Evolutionary conservation across 2,329 filamentous ascomycete genomes (phyloP).

Genomic region (Myriosclerotinia curreyana): DNA sequence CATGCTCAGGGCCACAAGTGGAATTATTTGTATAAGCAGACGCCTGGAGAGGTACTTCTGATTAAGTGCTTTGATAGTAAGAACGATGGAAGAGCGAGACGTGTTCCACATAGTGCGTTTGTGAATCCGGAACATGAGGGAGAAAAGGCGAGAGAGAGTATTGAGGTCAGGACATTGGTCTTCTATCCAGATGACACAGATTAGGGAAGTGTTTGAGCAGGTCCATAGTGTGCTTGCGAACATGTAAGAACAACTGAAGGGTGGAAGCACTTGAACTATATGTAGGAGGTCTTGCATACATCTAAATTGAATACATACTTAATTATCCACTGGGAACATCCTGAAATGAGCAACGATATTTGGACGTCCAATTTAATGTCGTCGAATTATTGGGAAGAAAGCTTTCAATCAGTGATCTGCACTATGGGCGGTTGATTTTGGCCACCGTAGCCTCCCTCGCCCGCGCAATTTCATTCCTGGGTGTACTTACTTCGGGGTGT

Average conservation of each 20-base stretch:
- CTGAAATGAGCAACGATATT: too few species aligned
- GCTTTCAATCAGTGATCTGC: too few species aligned
- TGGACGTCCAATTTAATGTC: too few species aligned
- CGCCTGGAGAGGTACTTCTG: conserved; percentile 52
- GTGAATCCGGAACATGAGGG: conserved; percentile 46
- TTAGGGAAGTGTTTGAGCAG: not conserved
- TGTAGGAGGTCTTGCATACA: too few species aligned
- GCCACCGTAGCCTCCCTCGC: too few species aligned
- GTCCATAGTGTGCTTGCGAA: not conserved
- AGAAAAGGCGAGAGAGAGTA: conserved; percentile 49
- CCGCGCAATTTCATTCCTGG: too few species aligned
- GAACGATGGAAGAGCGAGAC: conserved; percentile 50
- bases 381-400: too few species aligned
- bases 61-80: conserved; percentile 63
- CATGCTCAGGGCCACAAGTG: conserved; percentile 47
- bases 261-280: not conserved
- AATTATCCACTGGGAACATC: too few species aligned
- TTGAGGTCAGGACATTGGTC: conserved; percentile 54
- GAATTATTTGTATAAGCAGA: conserved; percentile 53
- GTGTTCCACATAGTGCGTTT: conserved; percentile 57
- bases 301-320: not conserved
- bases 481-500: too few species aligned
- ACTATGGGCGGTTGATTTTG: too few species aligned
- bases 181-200: conserved; percentile 40
- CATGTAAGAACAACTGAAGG: not conserved